Evolutionary conservation across 2,329 filamentous ascomycete species (phyloP), one percentile per base, ranked within the genome.

Genomic region (Aspergillus candidus): DNA sequence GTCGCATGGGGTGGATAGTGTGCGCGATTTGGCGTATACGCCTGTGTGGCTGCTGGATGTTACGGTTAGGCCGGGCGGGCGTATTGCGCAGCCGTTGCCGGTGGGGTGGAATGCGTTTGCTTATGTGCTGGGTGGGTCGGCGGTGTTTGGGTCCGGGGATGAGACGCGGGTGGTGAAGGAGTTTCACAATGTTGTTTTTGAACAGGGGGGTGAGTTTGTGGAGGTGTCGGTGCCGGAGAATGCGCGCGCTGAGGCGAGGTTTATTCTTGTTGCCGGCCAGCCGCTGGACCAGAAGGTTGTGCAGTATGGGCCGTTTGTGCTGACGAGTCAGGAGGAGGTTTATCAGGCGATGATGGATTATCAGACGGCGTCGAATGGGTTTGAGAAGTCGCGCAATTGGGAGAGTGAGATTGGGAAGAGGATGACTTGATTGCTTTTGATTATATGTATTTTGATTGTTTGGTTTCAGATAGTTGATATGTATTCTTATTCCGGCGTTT

Each of bases 41-140:
- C 93, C 93, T 0, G 89, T 97, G n/a, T 97, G 91, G 91, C 76
- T 95, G 50, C 75, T 97, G 35, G 91, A 97, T 63, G 73, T 96
- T 40, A 82, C 79, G 14, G 79, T 97, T 41, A 71, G 80, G 57
- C 89, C 90, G 0, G 91, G 91, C 41, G 89, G 87, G 37, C 80
- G 75, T 47, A 73, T 97, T 53, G 75, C 73, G 15, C 91, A 97
- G 71, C 67, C 78, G 4, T 62, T 97, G 3, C 91, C 91, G 0
- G 70, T 74, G 49, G 84, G 82, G 22, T 97, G 89, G 88, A 96
- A 94, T 65, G 82, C 87, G 2, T 97, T 97, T 60, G 83, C 84
- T 12, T 97, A 96, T 66, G 84, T 81, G 3, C 74, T 97, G n/a
- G 75, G 82, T 47, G 91, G 91, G 15, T 79, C 76, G 6, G 82